Percentiles rank a stretch among this genome's conserved stretches.
Conservation (phyloP, 73 alveolate genomes). For the Uronychia binucleata region DNA sequence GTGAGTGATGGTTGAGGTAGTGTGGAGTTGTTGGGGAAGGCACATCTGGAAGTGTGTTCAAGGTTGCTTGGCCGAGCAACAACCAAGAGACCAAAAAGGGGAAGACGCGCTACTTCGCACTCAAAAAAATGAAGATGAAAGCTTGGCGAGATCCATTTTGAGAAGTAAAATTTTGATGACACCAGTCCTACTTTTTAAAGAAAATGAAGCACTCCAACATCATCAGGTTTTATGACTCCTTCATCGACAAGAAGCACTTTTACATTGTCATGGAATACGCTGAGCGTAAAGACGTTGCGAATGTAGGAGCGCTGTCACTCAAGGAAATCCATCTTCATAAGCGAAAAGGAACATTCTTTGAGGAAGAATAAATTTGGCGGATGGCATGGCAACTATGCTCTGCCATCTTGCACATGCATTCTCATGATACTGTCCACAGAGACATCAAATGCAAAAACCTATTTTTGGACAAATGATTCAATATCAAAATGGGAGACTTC, state of each 20-base stretch:
- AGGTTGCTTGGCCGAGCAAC: not conserved
- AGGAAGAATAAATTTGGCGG: slow-evolving; percentile 2
- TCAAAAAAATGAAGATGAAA: slow-evolving; percentile 10
- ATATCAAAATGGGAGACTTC: slow-evolving; percentile 72
- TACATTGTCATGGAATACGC: slow-evolving; percentile 46
- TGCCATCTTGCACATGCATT: slow-evolving; percentile 55
- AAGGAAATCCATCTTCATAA: too few species aligned
- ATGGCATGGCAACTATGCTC: slow-evolving; percentile 1
- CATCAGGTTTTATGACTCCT: slow-evolving; percentile 20
- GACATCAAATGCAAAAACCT: slow-evolving; percentile 72
- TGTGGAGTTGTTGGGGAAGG: slow-evolving; percentile 18
- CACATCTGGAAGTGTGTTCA: not conserved
- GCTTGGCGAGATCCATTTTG: not conserved
- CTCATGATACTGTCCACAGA: slow-evolving; percentile 62
- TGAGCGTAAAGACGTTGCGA: too few species aligned
- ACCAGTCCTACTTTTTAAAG: too few species aligned
- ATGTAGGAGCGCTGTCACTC: too few species aligned
- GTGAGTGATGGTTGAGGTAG: too few species aligned
- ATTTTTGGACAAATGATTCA: slow-evolving; percentile 21
- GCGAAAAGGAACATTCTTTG: not conserved
- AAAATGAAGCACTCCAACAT: slow-evolving; percentile 24
- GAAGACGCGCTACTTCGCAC: not conserved
- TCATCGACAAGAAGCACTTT: slow-evolving; percentile 6
- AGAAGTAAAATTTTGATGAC: not conserved
- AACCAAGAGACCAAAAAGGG: not conserved